Conservation (phyloP, 75 land plant genomes). For the Selaginella moellendorffii region DNA sequence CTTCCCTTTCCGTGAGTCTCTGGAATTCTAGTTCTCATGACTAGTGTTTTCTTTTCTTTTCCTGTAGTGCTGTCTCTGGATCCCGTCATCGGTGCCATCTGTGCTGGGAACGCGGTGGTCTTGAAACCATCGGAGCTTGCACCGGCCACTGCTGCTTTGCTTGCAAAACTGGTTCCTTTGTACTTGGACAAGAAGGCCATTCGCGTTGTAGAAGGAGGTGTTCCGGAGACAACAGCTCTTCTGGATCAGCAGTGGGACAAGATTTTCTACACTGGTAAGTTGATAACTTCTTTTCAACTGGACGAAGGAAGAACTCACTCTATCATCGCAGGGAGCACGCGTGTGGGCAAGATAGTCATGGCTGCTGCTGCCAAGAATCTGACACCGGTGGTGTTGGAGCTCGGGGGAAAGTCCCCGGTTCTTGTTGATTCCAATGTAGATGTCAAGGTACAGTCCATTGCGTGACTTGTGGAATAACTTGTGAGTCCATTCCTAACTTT, state of each 20-base stretch:
- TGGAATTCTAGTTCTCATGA: too few relatives aligned
- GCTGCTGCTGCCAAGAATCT: constrained; percentile 94
- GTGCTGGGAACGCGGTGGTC: constrained; percentile 77
- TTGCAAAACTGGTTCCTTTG: constrained; percentile 36
- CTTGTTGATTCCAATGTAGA: constrained; percentile 60
- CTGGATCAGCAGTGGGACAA: constrained; percentile 94
- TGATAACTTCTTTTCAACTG: background rate
- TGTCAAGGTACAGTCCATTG: constrained; percentile 40
- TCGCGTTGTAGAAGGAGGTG: constrained; percentile 74
- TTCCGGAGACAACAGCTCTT: constrained; percentile 56
- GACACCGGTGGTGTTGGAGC: constrained; percentile 86
- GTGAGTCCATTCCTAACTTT: too few relatives aligned
- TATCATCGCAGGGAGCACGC: constrained; percentile 44
- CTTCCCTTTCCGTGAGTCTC: constrained; percentile 64
- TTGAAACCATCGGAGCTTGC: constrained; percentile 79
- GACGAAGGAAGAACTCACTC: background rate
- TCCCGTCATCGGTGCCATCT: constrained; percentile 80
- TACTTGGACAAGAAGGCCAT: constrained; percentile 58
- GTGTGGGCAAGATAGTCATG: constrained; percentile 73
- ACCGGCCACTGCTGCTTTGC: constrained; percentile 57
- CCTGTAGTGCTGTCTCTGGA: constrained; percentile 68
- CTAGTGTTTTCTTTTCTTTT: too few relatives aligned
- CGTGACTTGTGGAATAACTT: too few relatives aligned
- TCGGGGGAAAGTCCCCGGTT: constrained; percentile 88
- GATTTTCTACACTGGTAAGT: constrained; percentile 80